phyloP scores from a whole-genome alignment of 768 basidiomycete genomes.

The Rhizopogon vinicolor region DNA sequence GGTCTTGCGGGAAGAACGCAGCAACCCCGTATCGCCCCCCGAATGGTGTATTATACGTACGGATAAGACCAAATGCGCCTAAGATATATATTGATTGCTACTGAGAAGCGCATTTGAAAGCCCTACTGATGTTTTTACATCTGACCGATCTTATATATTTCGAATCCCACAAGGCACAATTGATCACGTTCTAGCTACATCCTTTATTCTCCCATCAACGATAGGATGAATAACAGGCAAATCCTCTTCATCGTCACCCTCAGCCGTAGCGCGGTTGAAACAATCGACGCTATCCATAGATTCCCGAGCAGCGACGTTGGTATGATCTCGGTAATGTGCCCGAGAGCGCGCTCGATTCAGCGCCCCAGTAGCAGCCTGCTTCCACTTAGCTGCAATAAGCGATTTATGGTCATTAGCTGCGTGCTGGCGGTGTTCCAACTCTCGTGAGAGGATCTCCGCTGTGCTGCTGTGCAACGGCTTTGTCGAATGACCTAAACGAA shows the following conservation, averaged over 20 bases:
- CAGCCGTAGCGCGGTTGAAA: constrained; percentile 23
- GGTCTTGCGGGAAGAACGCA: constrained; percentile 43
- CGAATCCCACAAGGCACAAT: not conserved
- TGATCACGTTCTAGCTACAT: constrained; percentile 36
- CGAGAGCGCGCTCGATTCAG: constrained; percentile 44
- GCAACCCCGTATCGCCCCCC: constrained; percentile 1
- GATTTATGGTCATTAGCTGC: constrained; percentile 20
- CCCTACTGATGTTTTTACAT: too few relatives aligned
- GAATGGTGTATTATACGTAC: too few relatives aligned
- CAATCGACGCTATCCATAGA: constrained; percentile 79
- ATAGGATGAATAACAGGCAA: constrained; percentile 52
- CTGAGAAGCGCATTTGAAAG: too few relatives aligned
- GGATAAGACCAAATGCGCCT: too few relatives aligned
- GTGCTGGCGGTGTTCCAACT: constrained; percentile 31
- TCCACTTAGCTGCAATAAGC: constrained; percentile 42
- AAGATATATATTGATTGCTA: too few relatives aligned
- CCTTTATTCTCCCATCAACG: constrained; percentile 64
- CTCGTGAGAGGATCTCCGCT: constrained; percentile 39
- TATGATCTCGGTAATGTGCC: constrained; percentile 52
- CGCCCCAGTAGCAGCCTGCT: constrained; percentile 37
- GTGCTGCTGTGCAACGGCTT: constrained; percentile 42
- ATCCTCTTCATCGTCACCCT: constrained; percentile 35
- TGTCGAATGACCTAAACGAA: constrained; percentile 31
- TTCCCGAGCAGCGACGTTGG: constrained; percentile 60
- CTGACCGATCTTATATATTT: too few relatives aligned